Evolutionary conservation across 106 monocot genomes (phyloP), one percentile per base, ranked within the genome.

Genomic region (Apostasia shenzhenica): DNA sequence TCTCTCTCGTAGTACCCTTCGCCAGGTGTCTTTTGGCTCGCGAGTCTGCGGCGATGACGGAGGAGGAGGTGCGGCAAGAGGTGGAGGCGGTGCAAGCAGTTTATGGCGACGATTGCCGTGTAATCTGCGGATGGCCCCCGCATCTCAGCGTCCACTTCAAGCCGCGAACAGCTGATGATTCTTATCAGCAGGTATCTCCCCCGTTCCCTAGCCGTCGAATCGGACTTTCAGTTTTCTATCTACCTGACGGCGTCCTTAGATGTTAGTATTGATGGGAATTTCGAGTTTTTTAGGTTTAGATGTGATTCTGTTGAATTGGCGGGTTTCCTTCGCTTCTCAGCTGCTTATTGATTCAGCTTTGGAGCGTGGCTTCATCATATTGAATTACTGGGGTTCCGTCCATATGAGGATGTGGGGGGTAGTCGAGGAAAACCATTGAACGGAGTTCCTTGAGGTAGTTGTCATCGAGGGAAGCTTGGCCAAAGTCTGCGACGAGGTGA

Each of bases 161-260:
- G 67, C 95, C 95, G 14, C 77, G 86, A 10, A 95, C 95, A 43
- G 95, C 91, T 47, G 91, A 91, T 41, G 86, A 84, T 71, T 81
- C 88, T 12, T 86, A 88, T 9, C 86, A 95, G 66, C 91, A 95
- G 81, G 88, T 85, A 45, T 51, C 40, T 43, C 55, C 39, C 59
- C 41, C 39, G 61, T 42, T 37, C 26, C 2, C 6, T 45, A 2
- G 8, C 50, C 43, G 52, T 42, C 48, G 43, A 51, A 39, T 14
- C 5, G 14, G n/a, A 51, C 9, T 67, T 55, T 58, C 37, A 55
- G 0, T 12, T 57, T 39, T 41, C 41, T 6, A 59, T 59, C 41
- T 41, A 59, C 8, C 41, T 59, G 0, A 26, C 59, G 6, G 41
- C 41, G n/a, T 59, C 5, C 6, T 1, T 13, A 39, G 59, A 59